Evolutionary conservation across 495 filamentous ascomycete species (phyloP).

Genomic region (Penicillium roqueforti): DNA sequence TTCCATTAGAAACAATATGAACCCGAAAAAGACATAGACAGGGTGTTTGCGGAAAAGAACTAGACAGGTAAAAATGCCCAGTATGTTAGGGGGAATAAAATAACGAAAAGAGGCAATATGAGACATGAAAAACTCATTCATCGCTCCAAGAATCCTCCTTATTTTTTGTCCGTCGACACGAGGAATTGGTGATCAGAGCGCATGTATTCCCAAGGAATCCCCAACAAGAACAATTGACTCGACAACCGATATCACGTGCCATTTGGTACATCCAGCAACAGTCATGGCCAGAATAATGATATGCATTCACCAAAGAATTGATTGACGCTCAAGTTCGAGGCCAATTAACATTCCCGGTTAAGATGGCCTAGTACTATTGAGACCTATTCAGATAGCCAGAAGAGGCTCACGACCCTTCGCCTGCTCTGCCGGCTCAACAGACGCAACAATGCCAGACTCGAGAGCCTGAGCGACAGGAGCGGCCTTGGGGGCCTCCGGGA

Average conservation of each 20-base stretch:
- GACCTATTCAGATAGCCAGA: slow-evolving; percentile 29
- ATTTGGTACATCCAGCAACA: slow-evolving; percentile 6
- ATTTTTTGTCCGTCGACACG: slow-evolving; percentile 13
- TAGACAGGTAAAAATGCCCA: background rate
- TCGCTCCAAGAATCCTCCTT: slow-evolving; percentile 20
- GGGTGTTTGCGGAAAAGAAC: slow-evolving; percentile 7
- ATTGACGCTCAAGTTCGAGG: background rate
- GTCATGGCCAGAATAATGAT: slow-evolving; percentile 3
- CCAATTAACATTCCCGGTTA: background rate
- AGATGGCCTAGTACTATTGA: background rate
- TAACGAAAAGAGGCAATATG: slow-evolving; percentile 8
- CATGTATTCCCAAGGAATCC: slow-evolving; percentile 13
- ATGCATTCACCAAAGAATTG: background rate
- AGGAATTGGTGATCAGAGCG: slow-evolving; percentile 6
- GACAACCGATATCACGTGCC: background rate
- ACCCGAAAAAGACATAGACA: slow-evolving; percentile 27
- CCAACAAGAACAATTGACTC: background rate
- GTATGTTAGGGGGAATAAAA: background rate
- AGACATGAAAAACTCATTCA: slow-evolving; percentile 16
- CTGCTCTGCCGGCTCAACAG: slow-evolving; percentile 11
- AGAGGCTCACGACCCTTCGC: slow-evolving; percentile 34
- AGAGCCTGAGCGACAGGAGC: slow-evolving; percentile 39
- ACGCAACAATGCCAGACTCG: slow-evolving; percentile 27
- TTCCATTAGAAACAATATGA: slow-evolving; percentile 29
- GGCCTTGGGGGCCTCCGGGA: slow-evolving; percentile 56